These are phyloP conservation scores for Phylloporus sp. DNA, from an alignment of 768 basidiomycete species.

Conservation along the genomic window DNA sequence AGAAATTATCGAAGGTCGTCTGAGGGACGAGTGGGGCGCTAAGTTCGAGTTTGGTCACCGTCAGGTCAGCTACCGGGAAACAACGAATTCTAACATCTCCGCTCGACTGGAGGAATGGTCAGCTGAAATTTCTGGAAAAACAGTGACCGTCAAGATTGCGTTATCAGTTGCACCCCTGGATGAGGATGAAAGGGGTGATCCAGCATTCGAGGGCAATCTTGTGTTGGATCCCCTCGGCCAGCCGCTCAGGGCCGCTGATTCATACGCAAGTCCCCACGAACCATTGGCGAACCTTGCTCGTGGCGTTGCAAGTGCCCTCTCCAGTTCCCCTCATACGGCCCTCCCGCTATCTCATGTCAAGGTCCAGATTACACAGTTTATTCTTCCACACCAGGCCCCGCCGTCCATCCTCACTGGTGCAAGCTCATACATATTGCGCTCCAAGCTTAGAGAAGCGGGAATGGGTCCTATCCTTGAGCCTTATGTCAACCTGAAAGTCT, in stretches of 20 bases:
- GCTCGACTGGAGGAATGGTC: constrained; percentile 47
- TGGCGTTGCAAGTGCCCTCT: constrained; percentile 67
- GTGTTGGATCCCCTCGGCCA: constrained; percentile 53
- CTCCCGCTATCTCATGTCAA: constrained; percentile 62
- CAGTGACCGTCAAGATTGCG: constrained; percentile 44
- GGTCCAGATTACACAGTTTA: constrained; percentile 47
- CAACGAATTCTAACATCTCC: constrained; percentile 26
- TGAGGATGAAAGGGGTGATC: constrained; percentile 56
- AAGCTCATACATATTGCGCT: constrained; percentile 57
- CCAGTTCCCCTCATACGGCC: constrained; percentile 73
- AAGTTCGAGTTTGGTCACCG: constrained; percentile 73
- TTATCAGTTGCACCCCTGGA: constrained; percentile 52
- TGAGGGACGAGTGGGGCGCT: constrained; percentile 74
- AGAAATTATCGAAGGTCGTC: constrained; percentile 82
- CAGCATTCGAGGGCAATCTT: constrained; percentile 73
- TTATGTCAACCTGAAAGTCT: constrained; percentile 63
- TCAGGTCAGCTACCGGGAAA: constrained; percentile 78
- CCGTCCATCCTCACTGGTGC: constrained; percentile 62
- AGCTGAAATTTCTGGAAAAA: constrained; percentile 58
- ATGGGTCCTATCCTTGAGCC: constrained; percentile 78
- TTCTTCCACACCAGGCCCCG: constrained; percentile 38
- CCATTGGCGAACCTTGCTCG: constrained; percentile 54
- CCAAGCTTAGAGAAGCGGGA: constrained; percentile 55
- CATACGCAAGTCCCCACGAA: constrained; percentile 38
- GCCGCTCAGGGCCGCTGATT: constrained; percentile 49